Evolutionary conservation across 345 rosid species (phyloP).

Genomic region (Melastoma malabathricum): DNA sequence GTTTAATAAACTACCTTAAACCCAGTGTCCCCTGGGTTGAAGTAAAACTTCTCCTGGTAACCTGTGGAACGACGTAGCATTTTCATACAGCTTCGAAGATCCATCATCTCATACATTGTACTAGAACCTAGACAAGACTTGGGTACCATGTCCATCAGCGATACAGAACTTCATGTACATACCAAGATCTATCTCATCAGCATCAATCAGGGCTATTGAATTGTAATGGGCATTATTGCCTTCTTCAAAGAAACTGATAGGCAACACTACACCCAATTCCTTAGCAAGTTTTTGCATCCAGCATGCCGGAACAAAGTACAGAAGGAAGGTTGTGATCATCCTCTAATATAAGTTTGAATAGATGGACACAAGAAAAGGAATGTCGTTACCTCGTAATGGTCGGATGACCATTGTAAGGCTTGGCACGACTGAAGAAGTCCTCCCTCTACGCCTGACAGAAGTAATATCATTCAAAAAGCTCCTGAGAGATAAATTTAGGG

Average conservation of each 20-base stretch:
- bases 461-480: constrained; percentile 91
- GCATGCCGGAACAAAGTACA: neutral
- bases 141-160: constrained; percentile 91
- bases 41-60: constrained; percentile 94
- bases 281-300: constrained; percentile 86
- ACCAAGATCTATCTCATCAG: constrained; percentile 88
- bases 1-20: constrained; percentile 48
- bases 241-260: constrained; percentile 92
- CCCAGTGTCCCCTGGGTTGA: constrained; percentile 94
- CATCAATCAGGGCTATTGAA: constrained; percentile 76
- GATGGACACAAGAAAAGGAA: neutral
- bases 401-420: constrained; percentile 71
- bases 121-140: constrained; percentile 7
- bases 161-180: constrained; percentile 90
- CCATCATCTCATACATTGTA: constrained; percentile 1
- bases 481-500: constrained; percentile 27
- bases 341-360: too few relatives aligned
- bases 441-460: constrained; percentile 97
- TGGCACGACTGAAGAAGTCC: constrained; percentile 61
- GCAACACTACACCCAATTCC: constrained; percentile 80
- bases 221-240: constrained; percentile 89
- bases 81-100: neutral
- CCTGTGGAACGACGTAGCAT: constrained; percentile 24
- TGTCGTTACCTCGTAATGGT: constrained; percentile 56
- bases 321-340: too few relatives aligned